Evolutionary conservation across 306 rosid species (phyloP), one percentile per base, ranked within the genome.

Genomic region (Lathyrus sativus): DNA sequence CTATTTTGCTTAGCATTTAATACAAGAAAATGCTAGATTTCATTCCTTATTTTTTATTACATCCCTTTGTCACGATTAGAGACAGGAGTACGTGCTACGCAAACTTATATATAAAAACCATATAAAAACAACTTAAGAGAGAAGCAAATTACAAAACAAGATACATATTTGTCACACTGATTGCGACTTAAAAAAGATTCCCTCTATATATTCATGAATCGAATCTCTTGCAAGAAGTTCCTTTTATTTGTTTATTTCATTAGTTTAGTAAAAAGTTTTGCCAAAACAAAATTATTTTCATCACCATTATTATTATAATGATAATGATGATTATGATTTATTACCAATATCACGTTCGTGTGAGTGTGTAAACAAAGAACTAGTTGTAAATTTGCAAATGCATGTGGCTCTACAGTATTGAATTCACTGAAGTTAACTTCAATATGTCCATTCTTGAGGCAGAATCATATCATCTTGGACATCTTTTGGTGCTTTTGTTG

Each of bases 391-490:
- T 3, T 49, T 24, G 68, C 71, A 63, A 45, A 55, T 70, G 68
- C 53, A 68, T 65, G 62, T 37, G 58, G 7, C 11, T 24, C 41
- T 49, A 13, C 9, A 43, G 14, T 61, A 38, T 65, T 66, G 59
- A 15, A 24, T 60, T 44, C 29, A 58, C 1, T 62, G 28, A 7
- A 22, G 26, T 3, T 14, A 38, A 29, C 46, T 10, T 87, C 74
- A 92, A 70, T 92, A 93, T 0, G 96, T 88, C 98, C 98, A 93
- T 41, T 93, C 97, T 45, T 78, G 86, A 49, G 98, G 98, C 57
- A 93, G 84, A 35, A 77, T 73, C 66, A 37, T 76, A 58, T 85
- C 96, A 73, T 50, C 80, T 28, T 68, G 73, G 42, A 66, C 67
- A 75, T 51, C 64, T 28, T 74, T 74, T 49, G 75, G 49, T 6